Conservation (phyloP, 257 asterid genomes). For the Buddleja alternifolia region DNA sequence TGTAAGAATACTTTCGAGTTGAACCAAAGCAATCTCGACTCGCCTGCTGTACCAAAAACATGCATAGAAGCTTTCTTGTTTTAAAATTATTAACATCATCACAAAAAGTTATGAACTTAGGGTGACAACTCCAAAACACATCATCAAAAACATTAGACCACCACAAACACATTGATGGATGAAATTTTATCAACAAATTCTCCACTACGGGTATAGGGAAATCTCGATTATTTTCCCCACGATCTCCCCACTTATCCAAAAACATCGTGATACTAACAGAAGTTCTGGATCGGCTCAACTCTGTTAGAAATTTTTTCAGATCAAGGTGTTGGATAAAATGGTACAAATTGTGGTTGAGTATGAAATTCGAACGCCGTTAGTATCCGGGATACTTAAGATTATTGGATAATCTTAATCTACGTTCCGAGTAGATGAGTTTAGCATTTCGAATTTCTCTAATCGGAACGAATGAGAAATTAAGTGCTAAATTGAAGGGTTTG, state of each 20-base stretch:
- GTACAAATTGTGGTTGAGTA: too few relatives aligned
- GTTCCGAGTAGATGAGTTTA: too few relatives aligned
- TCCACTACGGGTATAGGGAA: too few relatives aligned
- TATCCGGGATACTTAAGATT: too few relatives aligned
- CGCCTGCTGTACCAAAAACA: background rate
- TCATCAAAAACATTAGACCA: background rate
- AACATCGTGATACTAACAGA: background rate
- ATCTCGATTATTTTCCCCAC: background rate
- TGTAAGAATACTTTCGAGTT: background rate
- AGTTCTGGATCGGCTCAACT: background rate
- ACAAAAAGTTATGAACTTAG: background rate
- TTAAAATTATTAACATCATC: background rate
- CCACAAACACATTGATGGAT: background rate
- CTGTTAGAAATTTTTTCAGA: too few relatives aligned
- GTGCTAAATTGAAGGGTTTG: too few relatives aligned
- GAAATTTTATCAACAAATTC: background rate
- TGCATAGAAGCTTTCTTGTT: background rate
- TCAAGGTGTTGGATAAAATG: too few relatives aligned
- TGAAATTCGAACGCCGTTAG: too few relatives aligned
- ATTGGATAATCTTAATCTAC: too few relatives aligned
- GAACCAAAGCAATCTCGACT: background rate
- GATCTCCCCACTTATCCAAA: background rate
- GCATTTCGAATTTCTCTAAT: too few relatives aligned
- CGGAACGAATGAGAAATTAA: too few relatives aligned
- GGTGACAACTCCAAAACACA: conserved; percentile 14